Conservation (phyloP, 2,329 filamentous ascomycete genomes). For the Diplodia intermedia region DNA sequence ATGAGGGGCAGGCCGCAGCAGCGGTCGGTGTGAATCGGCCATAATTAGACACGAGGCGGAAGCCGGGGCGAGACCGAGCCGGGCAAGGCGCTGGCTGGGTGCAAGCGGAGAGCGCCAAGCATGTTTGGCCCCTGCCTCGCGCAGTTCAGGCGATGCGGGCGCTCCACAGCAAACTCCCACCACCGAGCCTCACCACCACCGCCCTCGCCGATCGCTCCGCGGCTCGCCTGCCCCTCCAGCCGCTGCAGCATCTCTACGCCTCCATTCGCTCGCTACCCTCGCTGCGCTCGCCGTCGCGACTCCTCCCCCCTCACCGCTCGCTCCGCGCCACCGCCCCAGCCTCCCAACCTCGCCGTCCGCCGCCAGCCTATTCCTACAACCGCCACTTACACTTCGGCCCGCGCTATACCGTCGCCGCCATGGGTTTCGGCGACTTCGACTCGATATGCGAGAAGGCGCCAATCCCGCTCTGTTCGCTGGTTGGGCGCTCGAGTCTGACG, state of each 20-base stretch:
- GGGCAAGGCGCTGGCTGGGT: constrained; percentile 12
- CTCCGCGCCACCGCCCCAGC: constrained; percentile 17
- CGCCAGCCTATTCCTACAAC: constrained; percentile 4
- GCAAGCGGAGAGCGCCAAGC: constrained; percentile 9
- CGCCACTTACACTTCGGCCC: background rate
- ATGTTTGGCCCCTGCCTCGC: constrained; percentile 25
- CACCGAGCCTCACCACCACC: constrained; percentile 18
- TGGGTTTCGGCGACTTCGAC: constrained; percentile 92
- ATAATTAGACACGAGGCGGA: constrained; percentile 29
- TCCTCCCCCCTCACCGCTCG: background rate
- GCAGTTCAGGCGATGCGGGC: constrained; percentile 11
- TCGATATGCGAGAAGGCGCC: constrained; percentile 83
- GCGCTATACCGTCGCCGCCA: constrained; percentile 54
- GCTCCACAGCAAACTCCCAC: constrained; percentile 24
- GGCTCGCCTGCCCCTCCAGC: background rate
- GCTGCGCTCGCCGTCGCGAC: background rate
- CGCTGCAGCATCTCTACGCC: constrained; percentile 14
- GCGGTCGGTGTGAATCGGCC: background rate
- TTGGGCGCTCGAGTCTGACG: constrained; percentile 77
- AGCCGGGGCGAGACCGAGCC: background rate
- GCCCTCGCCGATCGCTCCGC: constrained; percentile 25
- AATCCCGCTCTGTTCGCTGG: constrained; percentile 83
- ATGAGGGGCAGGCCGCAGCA: background rate
- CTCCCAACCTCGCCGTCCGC: background rate
- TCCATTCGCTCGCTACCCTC: constrained; percentile 17